Percentiles rank a stretch among this genome's conserved stretches.
phyloP scores from a whole-genome alignment of 352 stramenopile genomes.

The Phytophthora capsici region DNA sequence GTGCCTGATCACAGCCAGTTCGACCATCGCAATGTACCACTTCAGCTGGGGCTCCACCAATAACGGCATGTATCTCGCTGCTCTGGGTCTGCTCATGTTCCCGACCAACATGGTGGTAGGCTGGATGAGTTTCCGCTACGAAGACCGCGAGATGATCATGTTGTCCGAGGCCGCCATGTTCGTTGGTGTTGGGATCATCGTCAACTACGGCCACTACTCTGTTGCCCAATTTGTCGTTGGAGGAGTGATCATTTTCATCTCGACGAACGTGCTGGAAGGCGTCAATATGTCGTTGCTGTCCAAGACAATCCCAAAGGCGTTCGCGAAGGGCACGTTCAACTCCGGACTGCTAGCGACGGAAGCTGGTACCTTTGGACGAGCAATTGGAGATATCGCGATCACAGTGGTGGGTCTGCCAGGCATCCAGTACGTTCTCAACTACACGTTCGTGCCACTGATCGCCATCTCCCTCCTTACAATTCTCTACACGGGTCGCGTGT shows the following conservation, averaged over 20 bases:
- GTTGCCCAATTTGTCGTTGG: constrained; percentile 87
- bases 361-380: constrained; percentile 90
- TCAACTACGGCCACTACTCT: constrained; percentile 89
- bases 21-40: constrained; percentile 89
- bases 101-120: constrained; percentile 92
- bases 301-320: constrained; percentile 94
- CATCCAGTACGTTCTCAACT: constrained; percentile 88
- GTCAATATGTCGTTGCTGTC: constrained; percentile 94
- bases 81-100: constrained; percentile 92
- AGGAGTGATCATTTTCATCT: constrained; percentile 92
- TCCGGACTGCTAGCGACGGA: constrained; percentile 94
- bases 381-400: constrained; percentile 88
- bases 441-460: constrained; percentile 77
- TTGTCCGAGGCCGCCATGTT: constrained; percentile 88
- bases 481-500: constrained; percentile 76
- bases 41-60: constrained; percentile 90
- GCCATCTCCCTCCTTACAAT: constrained; percentile 61
- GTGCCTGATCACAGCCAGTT: constrained; percentile 85
- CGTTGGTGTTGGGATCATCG: constrained; percentile 87
- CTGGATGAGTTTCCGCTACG: constrained; percentile 88
- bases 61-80: constrained; percentile 88
- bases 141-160: constrained; percentile 93
- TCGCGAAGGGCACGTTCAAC: constrained; percentile 95
- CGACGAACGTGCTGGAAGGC: constrained; percentile 93
- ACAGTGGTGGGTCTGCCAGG: constrained; percentile 81